Percentiles rank a stretch among this genome's conserved stretches.
Conservation (phyloP, 257 asterid genomes). For the Salvia hispanica region DNA sequence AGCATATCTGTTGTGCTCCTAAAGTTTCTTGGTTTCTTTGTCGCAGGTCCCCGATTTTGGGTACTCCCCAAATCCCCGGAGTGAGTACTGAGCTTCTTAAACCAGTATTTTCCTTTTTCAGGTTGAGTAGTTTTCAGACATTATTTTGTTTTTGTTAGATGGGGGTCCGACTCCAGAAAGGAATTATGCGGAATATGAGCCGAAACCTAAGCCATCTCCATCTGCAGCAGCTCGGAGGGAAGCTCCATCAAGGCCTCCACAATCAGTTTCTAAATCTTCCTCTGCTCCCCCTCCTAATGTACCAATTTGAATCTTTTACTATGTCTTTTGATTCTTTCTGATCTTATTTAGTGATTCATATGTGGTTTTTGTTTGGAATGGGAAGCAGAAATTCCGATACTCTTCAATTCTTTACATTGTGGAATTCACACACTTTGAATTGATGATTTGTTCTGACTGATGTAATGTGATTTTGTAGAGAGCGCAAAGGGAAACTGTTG, state of each 20-base stretch:
- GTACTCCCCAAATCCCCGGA: conserved; percentile 78
- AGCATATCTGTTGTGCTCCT: conserved; percentile 26
- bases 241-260: conserved; percentile 65
- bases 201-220: conserved; percentile 62
- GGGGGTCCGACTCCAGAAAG: conserved; percentile 79
- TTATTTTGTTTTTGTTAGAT: conserved; percentile 45
- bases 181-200: conserved; percentile 58
- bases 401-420: not conserved
- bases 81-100: conserved; percentile 51
- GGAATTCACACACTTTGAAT: not conserved
- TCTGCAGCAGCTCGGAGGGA: conserved; percentile 55
- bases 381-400: not conserved
- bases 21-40: conserved; percentile 38
- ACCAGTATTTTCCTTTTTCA: not conserved
- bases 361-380: conserved; percentile 2
- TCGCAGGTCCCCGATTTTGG: conserved; percentile 70
- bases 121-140: not conserved
- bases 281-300: conserved; percentile 79
- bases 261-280: conserved; percentile 61
- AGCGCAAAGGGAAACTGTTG: conserved; percentile 53
- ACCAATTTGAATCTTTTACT: conserved; percentile 35
- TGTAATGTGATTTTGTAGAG: conserved; percentile 61
- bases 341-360: conserved; percentile 5
- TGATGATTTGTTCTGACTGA: conserved; percentile 11
- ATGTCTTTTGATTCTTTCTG: conserved; percentile 1